These are phyloP conservation scores for Byssoonygena ceratinophila DNA, from an alignment of 2,329 filamentous ascomycete species.

Conservation along the genomic window DNA sequence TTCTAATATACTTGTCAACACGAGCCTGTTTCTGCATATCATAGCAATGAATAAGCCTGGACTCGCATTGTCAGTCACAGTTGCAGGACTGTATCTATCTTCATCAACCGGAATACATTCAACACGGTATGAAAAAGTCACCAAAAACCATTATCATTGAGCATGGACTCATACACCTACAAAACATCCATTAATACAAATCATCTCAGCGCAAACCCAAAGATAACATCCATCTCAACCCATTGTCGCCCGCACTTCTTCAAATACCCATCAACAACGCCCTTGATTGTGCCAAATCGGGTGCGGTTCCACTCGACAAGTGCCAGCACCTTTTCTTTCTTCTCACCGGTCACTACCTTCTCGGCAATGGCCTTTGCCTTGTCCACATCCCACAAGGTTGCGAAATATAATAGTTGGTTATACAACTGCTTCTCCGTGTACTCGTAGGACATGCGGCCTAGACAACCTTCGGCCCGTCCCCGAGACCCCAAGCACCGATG, in stretches of 20 bases:
- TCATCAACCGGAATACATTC: not conserved
- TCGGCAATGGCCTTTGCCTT: slow-evolving; percentile 52
- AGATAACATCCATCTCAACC: slow-evolving; percentile 87
- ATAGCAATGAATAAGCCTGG: no score
- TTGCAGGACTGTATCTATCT: no score
- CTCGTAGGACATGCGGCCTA: slow-evolving; percentile 80
- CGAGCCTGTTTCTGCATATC: no score
- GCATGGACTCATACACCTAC: not conserved
- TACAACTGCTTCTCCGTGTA: slow-evolving; percentile 82
- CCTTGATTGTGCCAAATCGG: slow-evolving; percentile 65
- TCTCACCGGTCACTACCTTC: slow-evolving; percentile 42
- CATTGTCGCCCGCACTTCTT: slow-evolving; percentile 84
- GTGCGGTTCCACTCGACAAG: slow-evolving; percentile 73
- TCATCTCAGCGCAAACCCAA: slow-evolving; percentile 47
- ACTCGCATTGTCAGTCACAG: not conserved
- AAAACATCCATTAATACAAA: not conserved
- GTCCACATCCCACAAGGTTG: slow-evolving; percentile 78
- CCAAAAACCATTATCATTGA: slow-evolving; percentile 5
- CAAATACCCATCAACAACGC: slow-evolving; percentile 69
- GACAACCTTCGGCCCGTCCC: slow-evolving; percentile 72
- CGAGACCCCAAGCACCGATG: slow-evolving; percentile 78
- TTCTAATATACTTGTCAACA: no score
- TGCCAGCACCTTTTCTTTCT: slow-evolving; percentile 55
- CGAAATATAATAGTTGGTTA: slow-evolving; percentile 86
- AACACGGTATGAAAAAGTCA: not conserved